Conservation (phyloP, 345 rosid species). For the Eutrema heterophyllum region DNA sequence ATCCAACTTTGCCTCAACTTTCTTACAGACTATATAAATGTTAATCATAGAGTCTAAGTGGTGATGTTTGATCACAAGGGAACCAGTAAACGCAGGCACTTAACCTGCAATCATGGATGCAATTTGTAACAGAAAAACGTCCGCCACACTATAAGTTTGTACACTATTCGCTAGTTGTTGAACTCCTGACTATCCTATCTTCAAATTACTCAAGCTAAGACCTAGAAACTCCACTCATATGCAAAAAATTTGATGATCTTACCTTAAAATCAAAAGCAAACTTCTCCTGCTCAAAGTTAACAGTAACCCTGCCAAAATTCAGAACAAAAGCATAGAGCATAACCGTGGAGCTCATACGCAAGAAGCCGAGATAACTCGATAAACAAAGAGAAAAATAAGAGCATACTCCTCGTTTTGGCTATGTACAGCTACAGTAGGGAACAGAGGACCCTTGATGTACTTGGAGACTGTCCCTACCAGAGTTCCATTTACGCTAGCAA, state of each 20-base stretch:
- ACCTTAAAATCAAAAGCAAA: slow-evolving; percentile 88
- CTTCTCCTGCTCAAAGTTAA: slow-evolving; percentile 77
- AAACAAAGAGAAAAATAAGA: neutral
- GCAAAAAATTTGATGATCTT: slow-evolving; percentile 9
- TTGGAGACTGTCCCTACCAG: slow-evolving; percentile 60
- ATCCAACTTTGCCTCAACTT: neutral
- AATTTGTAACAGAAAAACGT: neutral
- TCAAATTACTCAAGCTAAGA: neutral
- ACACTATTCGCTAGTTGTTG: neutral
- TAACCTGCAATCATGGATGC: neutral
- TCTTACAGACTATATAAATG: neutral
- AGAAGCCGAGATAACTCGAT: neutral
- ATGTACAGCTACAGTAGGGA: slow-evolving; percentile 86
- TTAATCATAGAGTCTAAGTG: neutral
- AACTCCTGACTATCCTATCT: neutral
- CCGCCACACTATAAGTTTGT: too few species aligned
- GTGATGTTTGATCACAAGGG: neutral
- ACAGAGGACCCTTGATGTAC: slow-evolving; percentile 64
- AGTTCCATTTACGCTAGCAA: slow-evolving; percentile 60
- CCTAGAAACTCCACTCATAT: neutral
- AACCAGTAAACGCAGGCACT: neutral
- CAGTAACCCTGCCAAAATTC: slow-evolving; percentile 61
- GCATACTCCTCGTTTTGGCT: slow-evolving; percentile 94
- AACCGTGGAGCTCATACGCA: neutral
- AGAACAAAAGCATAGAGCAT: slow-evolving; percentile 1